A percentile compares a stretch with the other conserved stretches of the same genome.
These are phyloP conservation scores for Polyporus arcularius DNA, from an alignment of 768 basidiomycete genomes.

Conservation along the genomic window DNA sequence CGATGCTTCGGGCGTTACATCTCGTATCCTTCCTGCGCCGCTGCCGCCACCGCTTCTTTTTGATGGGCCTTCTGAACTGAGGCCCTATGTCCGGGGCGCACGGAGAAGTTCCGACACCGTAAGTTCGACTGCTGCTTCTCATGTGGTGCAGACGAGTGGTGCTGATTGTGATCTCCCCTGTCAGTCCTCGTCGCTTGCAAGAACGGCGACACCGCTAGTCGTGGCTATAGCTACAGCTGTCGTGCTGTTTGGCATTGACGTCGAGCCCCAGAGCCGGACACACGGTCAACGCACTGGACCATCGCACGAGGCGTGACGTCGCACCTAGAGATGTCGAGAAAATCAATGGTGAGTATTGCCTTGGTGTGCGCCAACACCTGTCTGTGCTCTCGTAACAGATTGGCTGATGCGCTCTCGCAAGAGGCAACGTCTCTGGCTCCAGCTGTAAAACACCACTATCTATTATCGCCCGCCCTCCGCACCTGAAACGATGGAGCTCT, in stretches of 20 bases:
- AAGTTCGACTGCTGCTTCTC: not conserved
- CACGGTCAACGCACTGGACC: no score
- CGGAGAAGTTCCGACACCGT: not conserved
- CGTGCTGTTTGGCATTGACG: constrained; percentile 7
- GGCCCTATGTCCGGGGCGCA: constrained; percentile 18
- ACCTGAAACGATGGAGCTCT: no score
- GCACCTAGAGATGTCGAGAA: not conserved
- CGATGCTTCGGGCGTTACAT: constrained; percentile 16
- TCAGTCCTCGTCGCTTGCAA: not conserved
- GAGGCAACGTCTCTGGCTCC: no score
- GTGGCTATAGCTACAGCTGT: not conserved
- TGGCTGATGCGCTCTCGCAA: no score
- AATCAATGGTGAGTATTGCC: not conserved
- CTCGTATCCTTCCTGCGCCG: constrained; percentile 15
- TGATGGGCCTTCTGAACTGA: constrained; percentile 46
- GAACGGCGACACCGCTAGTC: constrained; percentile 2
- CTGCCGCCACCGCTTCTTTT: constrained; percentile 42
- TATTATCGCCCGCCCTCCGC: no score
- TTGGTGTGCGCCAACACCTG: no score
- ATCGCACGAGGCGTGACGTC: not conserved
- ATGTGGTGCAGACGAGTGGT: not conserved
- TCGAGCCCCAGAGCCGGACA: not conserved
- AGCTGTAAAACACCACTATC: no score
- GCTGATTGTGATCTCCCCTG: not conserved
- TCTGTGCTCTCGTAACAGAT: no score